Evolutionary conservation across 495 filamentous ascomycete species (phyloP).

Genomic region (Neurospora sp.): DNA sequence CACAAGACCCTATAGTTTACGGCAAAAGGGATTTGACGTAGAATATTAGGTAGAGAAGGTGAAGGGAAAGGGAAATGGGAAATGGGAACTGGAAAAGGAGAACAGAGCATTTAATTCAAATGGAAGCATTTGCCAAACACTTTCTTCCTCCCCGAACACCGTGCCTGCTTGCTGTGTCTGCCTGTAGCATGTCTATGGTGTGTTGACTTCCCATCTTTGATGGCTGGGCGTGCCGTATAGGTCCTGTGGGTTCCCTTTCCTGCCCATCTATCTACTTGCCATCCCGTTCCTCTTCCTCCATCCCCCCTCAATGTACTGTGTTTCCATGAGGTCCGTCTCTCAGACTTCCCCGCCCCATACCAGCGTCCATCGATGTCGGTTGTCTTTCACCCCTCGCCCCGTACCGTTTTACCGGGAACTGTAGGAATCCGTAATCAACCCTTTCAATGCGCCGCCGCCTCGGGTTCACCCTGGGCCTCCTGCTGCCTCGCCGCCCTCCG

Average conservation of each 20-base stretch:
- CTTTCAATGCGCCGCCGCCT: conserved; percentile 12
- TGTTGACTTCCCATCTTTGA: neutral
- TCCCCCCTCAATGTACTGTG: neutral
- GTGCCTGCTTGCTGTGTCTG: neutral
- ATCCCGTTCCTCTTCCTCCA: neutral
- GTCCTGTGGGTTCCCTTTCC: neutral
- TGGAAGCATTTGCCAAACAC: neutral
- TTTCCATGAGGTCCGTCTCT: neutral
- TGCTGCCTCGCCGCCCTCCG: conserved; percentile 56
- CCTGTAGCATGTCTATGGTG: neutral
- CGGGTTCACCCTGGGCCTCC: conserved; percentile 13
- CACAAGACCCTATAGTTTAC: neutral
- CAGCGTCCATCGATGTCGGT: neutral
- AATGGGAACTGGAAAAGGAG: neutral
- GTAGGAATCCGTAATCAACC: neutral
- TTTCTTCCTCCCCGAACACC: neutral
- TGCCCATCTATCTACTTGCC: neutral
- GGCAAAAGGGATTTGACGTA: neutral
- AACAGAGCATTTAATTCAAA: neutral
- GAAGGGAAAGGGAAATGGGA: neutral
- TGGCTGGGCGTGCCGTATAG: neutral
- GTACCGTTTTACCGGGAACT: neutral
- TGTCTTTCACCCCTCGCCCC: neutral
- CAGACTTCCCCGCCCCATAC: neutral
- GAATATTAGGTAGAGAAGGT: neutral